phyloP scores from a whole-genome alignment of 352 stramenopile genomes.

The Phytophthora quininea region DNA sequence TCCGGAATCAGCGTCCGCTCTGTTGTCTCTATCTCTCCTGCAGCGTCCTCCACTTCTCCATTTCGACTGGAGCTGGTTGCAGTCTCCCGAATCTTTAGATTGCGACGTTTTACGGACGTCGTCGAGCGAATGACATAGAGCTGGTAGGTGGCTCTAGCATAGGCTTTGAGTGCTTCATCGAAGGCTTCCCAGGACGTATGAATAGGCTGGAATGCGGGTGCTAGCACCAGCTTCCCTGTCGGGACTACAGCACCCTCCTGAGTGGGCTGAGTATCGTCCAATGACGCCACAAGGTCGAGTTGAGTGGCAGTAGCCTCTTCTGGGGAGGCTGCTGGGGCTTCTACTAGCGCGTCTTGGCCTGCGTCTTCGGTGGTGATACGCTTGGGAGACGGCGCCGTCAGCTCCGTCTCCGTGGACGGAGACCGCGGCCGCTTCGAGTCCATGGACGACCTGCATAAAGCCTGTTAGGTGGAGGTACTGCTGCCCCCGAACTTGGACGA shows the following conservation, averaged over 20 bases:
- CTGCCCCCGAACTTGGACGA: conserved; percentile 2
- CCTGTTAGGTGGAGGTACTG: not conserved
- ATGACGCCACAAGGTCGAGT: not conserved
- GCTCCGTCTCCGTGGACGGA: conserved; percentile 13
- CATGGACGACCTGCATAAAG: conserved; percentile 7
- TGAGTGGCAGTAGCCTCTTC: not conserved
- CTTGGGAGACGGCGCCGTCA: conserved; percentile 11
- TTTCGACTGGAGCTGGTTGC: conserved; percentile 10
- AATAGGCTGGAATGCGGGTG: conserved; percentile 49
- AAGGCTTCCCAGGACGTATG: conserved; percentile 73
- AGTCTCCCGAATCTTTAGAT: conserved; percentile 67
- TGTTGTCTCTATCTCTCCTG: not conserved
- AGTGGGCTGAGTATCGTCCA: not conserved
- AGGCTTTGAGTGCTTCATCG: conserved; percentile 62
- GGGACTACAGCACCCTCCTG: not conserved
- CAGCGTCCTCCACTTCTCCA: conserved; percentile 10
- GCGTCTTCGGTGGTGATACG: conserved; percentile 17
- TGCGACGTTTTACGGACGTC: conserved; percentile 74
- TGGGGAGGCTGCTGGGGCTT: conserved; percentile 1
- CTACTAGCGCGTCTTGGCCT: conserved; percentile 13
- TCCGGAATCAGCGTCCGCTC: conserved; percentile 64
- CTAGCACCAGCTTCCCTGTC: conserved; percentile 34
- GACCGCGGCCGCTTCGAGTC: conserved; percentile 29
- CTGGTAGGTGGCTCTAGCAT: conserved; percentile 69
- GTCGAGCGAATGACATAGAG: conserved; percentile 82